Conservation (phyloP, 2,329 filamentous ascomycete species). For the Coniochaeta pulveracea region DNA sequence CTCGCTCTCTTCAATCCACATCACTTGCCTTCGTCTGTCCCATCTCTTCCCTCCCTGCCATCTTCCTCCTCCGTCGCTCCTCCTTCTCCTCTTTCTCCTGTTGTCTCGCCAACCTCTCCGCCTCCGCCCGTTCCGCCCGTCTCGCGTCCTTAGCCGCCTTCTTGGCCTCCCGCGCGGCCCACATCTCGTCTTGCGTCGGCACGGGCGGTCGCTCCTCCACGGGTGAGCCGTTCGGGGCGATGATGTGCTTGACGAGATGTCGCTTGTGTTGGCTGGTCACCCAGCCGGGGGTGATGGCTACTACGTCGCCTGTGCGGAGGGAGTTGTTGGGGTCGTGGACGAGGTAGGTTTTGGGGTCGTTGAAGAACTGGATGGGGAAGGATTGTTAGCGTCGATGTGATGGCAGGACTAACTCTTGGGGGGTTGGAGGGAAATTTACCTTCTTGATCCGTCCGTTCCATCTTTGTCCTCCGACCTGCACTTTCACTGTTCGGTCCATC, state of each 20-base stretch:
- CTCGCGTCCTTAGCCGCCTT: constrained; percentile 46
- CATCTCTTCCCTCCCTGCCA: no score
- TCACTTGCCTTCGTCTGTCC: no score
- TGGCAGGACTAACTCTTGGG: background rate
- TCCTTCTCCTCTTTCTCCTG: no score
- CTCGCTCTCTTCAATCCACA: no score
- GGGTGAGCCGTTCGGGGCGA: constrained; percentile 54
- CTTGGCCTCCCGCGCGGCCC: constrained; percentile 40
- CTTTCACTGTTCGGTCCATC: constrained; percentile 72
- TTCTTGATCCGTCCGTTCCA: constrained; percentile 68
- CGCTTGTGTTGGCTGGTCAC: constrained; percentile 55
- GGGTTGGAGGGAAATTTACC: constrained; percentile 30
- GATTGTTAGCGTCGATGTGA: background rate
- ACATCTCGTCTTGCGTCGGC: constrained; percentile 50
- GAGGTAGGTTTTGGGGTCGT: constrained; percentile 51
- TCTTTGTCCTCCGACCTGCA: constrained; percentile 56
- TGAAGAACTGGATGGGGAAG: constrained; percentile 44
- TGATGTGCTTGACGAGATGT: constrained; percentile 64
- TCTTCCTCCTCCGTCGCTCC: no score
- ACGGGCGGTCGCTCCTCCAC: constrained; percentile 55
- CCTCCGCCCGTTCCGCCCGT: no score
- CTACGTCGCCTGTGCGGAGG: constrained; percentile 62
- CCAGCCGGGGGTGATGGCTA: constrained; percentile 57
- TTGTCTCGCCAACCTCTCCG: no score
- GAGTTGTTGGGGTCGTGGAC: constrained; percentile 72